Conservation (phyloP, 2,329 filamentous ascomycete genomes). For the Drechslerella coelobrocha region DNA sequence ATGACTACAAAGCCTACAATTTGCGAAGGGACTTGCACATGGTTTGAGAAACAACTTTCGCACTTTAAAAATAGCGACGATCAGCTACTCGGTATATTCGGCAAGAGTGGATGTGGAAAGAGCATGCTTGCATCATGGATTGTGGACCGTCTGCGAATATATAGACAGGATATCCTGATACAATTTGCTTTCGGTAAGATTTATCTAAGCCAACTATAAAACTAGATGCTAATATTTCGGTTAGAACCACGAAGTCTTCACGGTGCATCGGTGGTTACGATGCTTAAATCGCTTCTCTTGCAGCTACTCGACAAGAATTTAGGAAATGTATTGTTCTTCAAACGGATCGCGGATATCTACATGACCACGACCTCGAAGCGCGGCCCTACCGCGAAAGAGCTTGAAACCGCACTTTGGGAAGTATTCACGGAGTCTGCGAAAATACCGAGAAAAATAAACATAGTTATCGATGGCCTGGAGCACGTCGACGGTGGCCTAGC, state of each 20-base stretch:
- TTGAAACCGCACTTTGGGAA: constrained; percentile 34
- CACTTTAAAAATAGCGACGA: constrained; percentile 42
- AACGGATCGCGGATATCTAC: constrained; percentile 32
- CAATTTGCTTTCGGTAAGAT: constrained; percentile 33
- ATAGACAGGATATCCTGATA: constrained; percentile 34
- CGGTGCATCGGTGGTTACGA: constrained; percentile 20
- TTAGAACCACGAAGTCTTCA: constrained; percentile 6
- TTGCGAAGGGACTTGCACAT: constrained; percentile 42
- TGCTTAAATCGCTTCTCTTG: constrained; percentile 26
- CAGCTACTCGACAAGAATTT: constrained; percentile 36
- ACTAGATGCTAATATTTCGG: neutral
- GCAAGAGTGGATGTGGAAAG: constrained; percentile 32
- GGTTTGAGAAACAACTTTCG: constrained; percentile 38
- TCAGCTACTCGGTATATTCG: constrained; percentile 25
- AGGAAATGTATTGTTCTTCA: constrained; percentile 32
- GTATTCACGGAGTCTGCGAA: constrained; percentile 27
- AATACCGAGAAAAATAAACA: constrained; percentile 25
- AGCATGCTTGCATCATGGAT: constrained; percentile 41
- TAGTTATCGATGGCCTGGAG: constrained; percentile 39
- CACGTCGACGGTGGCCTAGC: constrained; percentile 19
- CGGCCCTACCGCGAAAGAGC: neutral
- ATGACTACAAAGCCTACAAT: constrained; percentile 27
- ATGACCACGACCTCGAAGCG: constrained; percentile 14
- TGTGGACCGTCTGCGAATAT: constrained; percentile 24
- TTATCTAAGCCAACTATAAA: neutral